A percentile compares a stretch with the other conserved stretches of the same genome.
These are phyloP conservation scores for Collybiopsis luxurians DNA, from an alignment of 768 basidiomycete genomes.

Conservation along the genomic window DNA sequence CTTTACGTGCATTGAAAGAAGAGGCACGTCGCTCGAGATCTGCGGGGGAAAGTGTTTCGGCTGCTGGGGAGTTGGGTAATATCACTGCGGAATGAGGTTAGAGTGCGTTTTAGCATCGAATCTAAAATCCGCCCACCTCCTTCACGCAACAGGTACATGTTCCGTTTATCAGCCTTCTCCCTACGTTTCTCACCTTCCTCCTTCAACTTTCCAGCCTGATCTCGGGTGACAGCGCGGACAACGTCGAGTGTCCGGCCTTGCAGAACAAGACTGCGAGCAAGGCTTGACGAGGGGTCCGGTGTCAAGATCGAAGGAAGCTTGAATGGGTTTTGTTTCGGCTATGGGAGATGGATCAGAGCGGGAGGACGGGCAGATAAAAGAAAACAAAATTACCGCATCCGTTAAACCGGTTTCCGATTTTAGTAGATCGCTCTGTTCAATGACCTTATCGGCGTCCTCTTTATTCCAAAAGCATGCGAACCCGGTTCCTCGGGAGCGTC, in stretches of 20 bases:
- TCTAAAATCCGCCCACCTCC: constrained; percentile 62
- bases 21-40: constrained; percentile 85
- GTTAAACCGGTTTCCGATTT: constrained; percentile 53
- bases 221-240: constrained; percentile 84
- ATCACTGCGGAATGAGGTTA: constrained; percentile 57
- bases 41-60: constrained; percentile 60
- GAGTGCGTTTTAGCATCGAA: constrained; percentile 1
- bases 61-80: constrained; percentile 81
- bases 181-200: constrained; percentile 83
- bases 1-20: constrained; percentile 83
- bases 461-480: constrained; percentile 98
- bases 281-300: constrained; percentile 85
- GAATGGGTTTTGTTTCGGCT: constrained; percentile 83
- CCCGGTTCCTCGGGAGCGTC: constrained; percentile 90
- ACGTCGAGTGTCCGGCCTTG: constrained; percentile 94
- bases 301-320: constrained; percentile 86
- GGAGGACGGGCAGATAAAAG: background rate
- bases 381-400: constrained; percentile 24
- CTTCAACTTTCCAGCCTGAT: constrained; percentile 83
- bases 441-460: constrained; percentile 81
- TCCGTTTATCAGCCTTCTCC: constrained; percentile 91
- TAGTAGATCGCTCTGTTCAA: constrained; percentile 76
- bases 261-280: constrained; percentile 80
- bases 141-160: constrained; percentile 94
- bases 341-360: background rate